Conservation (phyloP, 2,329 filamentous ascomycete species). For the Exophiala sideris region DNA sequence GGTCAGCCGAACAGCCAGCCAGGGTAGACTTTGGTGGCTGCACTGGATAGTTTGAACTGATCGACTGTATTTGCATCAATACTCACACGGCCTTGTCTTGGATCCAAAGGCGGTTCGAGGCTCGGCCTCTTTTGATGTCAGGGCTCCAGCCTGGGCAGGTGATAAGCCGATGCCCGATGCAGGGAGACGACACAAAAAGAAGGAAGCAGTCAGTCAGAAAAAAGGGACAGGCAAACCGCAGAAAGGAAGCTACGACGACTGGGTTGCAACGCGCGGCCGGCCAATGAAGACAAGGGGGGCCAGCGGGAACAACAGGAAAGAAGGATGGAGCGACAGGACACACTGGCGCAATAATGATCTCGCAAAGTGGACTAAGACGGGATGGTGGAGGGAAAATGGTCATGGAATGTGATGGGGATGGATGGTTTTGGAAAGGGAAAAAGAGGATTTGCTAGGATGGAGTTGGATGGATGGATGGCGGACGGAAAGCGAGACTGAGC, state of each 20-base stretch:
- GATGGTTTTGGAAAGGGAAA: constrained; percentile 5
- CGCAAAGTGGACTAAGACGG: constrained; percentile 28
- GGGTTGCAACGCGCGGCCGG: constrained; percentile 17
- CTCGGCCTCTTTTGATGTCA: constrained; percentile 28
- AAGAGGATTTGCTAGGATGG: constrained; percentile 25
- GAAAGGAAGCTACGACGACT: constrained; percentile 23
- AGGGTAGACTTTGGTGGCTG: constrained; percentile 22
- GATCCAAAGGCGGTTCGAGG: constrained; percentile 27
- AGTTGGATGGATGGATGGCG: constrained; percentile 9
- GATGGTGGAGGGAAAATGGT: constrained; percentile 22
- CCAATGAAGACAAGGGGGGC: constrained; percentile 16
- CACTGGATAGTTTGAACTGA: constrained; percentile 16
- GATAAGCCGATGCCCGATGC: constrained; percentile 18
- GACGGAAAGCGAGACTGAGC: not conserved
- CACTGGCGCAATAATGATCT: constrained; percentile 26
- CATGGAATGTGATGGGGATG: constrained; percentile 25
- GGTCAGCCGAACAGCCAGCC: constrained; percentile 26
- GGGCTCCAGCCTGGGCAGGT: constrained; percentile 9
- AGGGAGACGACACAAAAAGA: constrained; percentile 14
- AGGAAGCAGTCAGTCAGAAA: constrained; percentile 14
- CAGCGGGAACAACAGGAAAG: constrained; percentile 7
- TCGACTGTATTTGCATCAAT: constrained; percentile 19
- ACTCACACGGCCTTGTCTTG: constrained; percentile 26
- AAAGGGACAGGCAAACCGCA: constrained; percentile 25
- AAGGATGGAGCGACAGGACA: constrained; percentile 21